Evolutionary conservation across 75 land plant species (phyloP), one percentile per base, ranked within the genome.

Genomic region (Pinus albicaulis): DNA sequence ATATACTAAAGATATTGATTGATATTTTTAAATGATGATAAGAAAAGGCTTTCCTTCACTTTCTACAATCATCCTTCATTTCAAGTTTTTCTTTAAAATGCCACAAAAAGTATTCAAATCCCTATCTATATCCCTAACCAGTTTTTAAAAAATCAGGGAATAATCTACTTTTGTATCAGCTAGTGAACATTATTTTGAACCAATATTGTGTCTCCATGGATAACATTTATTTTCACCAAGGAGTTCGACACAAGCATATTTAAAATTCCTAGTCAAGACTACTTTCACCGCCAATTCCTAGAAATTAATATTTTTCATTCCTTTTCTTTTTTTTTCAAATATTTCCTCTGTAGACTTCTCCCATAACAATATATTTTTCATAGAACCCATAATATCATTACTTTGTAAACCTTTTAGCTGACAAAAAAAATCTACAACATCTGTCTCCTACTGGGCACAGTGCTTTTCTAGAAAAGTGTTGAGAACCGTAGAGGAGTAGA

Each of bases 21-120:
- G 84, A 55, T 59, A 62, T 85, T 77, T 87, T 80, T 76, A 92
- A 71, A 24, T 73, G 36, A 23, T 96, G 96, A 75, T 88, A 89
- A 24, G 56, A 59, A 11, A 22, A 59, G 8, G 44, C 62, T 24
- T 66, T 55, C 26, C 44, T 76, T 53, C 44, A 36, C 17, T 68
- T 63, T 23, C 14, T 28, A 56, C 2, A 3, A 28, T 17, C 61
- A 48, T 22, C 41, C 73, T 23, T 7, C 55, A 58, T 41, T 22
- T 13, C 3, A 15, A 19, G 41, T 66, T 12, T 56, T 70, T 11
- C 6, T 23, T 55, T 62, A 76, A 55, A 44, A 24, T 69, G 79
- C 61, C 61, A 57, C 75, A 53, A 79, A 80, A 74, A 86, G 14
- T 77, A 82, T 66, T 66, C 87, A 89, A 26, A 56, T 62, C 52